Evolutionary conservation across 306 rosid species (phyloP), one percentile per base, ranked within the genome.

Genomic region (Erythrophleum fordii): DNA sequence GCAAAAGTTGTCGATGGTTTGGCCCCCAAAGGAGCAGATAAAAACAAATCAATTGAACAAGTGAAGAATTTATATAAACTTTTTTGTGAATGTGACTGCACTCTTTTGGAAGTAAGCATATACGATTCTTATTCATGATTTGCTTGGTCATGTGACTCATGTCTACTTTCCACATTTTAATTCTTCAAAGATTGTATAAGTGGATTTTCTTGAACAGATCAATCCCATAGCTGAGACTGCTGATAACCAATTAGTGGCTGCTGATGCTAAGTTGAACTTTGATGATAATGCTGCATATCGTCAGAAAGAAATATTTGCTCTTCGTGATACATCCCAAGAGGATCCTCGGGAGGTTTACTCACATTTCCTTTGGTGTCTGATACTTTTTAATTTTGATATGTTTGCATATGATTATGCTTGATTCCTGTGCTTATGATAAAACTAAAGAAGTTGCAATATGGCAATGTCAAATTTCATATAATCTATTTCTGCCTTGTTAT

Each of bases 211-310:
- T 83, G 58, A 53, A 75, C 89, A 93, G 98, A 92, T 95, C 87
- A 95, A 95, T 83, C 99, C 99, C 80, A 56, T 95, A 8, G 99
- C 98, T 0, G 99, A 95, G 88, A 95, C 98, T 83, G 81, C 99
- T 79, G 98, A 95, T 77, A 93, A 93, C 28, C 96, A 90, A 82
- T 78, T 95, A 77, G 98, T 95, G 73, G 98, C 99, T 80, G 99
- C 99, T 83, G 99, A 95, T 93, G 99, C 98, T 46, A 93, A 95
- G 93, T 80, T 95, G 83, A 93, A 95, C 87, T 95, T 95, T 79
- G 99, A 93, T 74, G 98, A 95, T 75, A 92, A 91, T 88, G 98
- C 98, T 46, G 97, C 96, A 29, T 95, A 77, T 83, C 98, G 97
- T 46, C 96, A 85, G 80, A 93, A 95, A 86, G 96, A 88, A 73